Conservation (phyloP, 1,139 yeast genomes). For the Hansenula anomala region DNA sequence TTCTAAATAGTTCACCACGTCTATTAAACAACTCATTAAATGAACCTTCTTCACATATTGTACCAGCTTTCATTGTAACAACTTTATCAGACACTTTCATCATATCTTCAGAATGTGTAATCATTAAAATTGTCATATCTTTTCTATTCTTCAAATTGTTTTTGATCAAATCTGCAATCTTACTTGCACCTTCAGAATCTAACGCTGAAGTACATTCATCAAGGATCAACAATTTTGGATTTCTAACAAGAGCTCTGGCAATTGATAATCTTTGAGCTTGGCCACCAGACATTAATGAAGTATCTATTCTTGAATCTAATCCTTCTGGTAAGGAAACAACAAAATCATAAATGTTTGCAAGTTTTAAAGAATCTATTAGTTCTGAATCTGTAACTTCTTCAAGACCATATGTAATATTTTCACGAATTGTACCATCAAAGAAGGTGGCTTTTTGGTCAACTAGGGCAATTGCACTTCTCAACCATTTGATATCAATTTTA, state of each 20-base stretch:
- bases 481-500: slow-evolving; percentile 39
- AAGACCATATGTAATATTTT: slow-evolving; percentile 65
- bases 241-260: slow-evolving; percentile 65
- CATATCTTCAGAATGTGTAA: slow-evolving; percentile 58
- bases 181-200: slow-evolving; percentile 49
- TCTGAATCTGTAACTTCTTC: slow-evolving; percentile 28
- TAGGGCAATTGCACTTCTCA: slow-evolving; percentile 50
- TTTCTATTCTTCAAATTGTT: slow-evolving; percentile 28
- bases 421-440: slow-evolving; percentile 62
- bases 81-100: slow-evolving; percentile 45
- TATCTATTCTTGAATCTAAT: slow-evolving; percentile 53
- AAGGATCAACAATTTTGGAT: slow-evolving; percentile 57
- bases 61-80: slow-evolving; percentile 41
- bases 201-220: slow-evolving; percentile 83
- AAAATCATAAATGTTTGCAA: slow-evolving; percentile 49
- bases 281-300: slow-evolving; percentile 66
- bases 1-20: slow-evolving; percentile 21
- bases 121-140: slow-evolving; percentile 39
- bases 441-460: slow-evolving; percentile 68
- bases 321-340: slow-evolving; percentile 51
- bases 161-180: slow-evolving; percentile 39
- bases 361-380: slow-evolving; percentile 36
- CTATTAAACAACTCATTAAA: slow-evolving; percentile 22
- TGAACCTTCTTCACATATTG: slow-evolving; percentile 33
- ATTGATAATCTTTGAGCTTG: slow-evolving; percentile 75